Percentiles rank a stretch among this genome's conserved stretches.
Evolutionary conservation across 73 alveolate genomes (phyloP).

Genomic region (Paramecium pentaurelia): DNA sequence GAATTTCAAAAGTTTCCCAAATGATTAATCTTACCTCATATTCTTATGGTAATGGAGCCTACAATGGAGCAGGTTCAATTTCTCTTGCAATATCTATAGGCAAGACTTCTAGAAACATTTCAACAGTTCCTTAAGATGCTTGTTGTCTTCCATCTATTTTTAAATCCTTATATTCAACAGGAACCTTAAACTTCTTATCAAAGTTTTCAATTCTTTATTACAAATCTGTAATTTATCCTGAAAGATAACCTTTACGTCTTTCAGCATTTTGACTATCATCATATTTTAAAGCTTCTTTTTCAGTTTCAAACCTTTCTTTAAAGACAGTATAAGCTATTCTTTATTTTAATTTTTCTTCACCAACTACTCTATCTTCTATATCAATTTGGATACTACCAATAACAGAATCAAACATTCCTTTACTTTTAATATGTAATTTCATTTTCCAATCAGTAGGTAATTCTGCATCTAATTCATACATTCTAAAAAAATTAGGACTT

Average conservation of each 20-base stretch:
- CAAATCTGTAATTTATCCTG: conserved; percentile 38
- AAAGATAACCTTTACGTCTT: conserved; percentile 36
- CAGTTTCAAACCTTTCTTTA: conserved; percentile 59
- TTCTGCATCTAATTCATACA: conserved; percentile 83
- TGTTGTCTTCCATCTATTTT: conserved; percentile 70
- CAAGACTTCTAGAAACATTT: conserved; percentile 88
- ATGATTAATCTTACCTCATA: conserved; percentile 93
- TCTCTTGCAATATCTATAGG: conserved; percentile 79
- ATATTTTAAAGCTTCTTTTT: conserved; percentile 46
- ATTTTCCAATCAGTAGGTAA: conserved; percentile 91
- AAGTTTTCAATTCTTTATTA: conserved; percentile 38
- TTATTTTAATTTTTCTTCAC: conserved; percentile 50
- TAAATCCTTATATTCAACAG: conserved; percentile 89
- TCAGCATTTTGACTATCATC: conserved; percentile 39
- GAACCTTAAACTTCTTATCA: conserved; percentile 65
- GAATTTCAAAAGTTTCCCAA: conserved; percentile 95
- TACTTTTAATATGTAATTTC: conserved; percentile 66
- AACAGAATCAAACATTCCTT: conserved; percentile 74
- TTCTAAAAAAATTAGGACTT: conserved; percentile 83
- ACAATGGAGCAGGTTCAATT: conserved; percentile 73
- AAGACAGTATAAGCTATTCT: conserved; percentile 50
- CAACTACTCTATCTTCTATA: conserved; percentile 87
- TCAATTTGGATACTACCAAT: conserved; percentile 95
- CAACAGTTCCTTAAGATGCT: conserved; percentile 92
- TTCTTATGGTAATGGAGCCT: conserved; percentile 81